Percentiles rank a stretch among this genome's conserved stretches.
phyloP scores from a whole-genome alignment of 2,329 filamentous ascomycete genomes.

The Xylariales sp. region DNA sequence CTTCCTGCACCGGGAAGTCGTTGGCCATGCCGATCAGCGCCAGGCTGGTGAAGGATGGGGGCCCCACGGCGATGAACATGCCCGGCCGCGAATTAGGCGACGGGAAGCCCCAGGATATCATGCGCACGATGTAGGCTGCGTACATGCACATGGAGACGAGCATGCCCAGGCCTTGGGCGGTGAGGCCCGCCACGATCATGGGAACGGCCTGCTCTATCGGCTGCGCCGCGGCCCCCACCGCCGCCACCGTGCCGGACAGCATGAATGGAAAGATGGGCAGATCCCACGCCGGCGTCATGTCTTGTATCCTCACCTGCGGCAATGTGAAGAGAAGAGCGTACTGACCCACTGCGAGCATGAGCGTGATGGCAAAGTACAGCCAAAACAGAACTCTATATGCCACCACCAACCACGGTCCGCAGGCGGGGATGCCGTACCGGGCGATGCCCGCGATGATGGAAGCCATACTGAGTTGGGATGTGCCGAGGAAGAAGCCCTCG shows the following conservation, averaged over 20 bases:
- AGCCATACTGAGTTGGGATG: conserved; percentile 31
- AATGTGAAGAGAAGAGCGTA: conserved; percentile 31
- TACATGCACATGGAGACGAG: conserved; percentile 38
- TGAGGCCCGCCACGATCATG: conserved; percentile 37
- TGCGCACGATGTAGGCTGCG: conserved; percentile 33
- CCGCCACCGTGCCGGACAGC: conserved; percentile 31
- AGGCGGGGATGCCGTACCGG: conserved; percentile 29
- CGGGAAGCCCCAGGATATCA: conserved; percentile 37
- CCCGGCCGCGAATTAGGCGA: conserved; percentile 25
- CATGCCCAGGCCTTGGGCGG: conserved; percentile 40
- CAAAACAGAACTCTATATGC: conserved; percentile 35
- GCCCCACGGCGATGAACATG: conserved; percentile 50
- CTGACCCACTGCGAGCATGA: conserved; percentile 32
- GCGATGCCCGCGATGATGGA: conserved; percentile 37
- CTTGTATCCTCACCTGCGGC: conserved; percentile 28
- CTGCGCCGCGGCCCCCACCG: conserved; percentile 23
- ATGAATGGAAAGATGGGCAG: conserved; percentile 28
- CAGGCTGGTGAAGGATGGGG: conserved; percentile 35
- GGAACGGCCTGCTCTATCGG: conserved; percentile 25
- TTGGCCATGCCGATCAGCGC: conserved; percentile 42
- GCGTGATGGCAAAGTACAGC: conserved; percentile 35
- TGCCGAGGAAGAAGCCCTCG: conserved; percentile 44
- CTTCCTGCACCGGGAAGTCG: conserved; percentile 17
- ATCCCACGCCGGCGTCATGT: conserved; percentile 35
- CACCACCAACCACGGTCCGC: conserved; percentile 33